These are phyloP conservation scores for Boletus subcaerulescens DNA, from an alignment of 768 basidiomycete species.

Conservation along the genomic window DNA sequence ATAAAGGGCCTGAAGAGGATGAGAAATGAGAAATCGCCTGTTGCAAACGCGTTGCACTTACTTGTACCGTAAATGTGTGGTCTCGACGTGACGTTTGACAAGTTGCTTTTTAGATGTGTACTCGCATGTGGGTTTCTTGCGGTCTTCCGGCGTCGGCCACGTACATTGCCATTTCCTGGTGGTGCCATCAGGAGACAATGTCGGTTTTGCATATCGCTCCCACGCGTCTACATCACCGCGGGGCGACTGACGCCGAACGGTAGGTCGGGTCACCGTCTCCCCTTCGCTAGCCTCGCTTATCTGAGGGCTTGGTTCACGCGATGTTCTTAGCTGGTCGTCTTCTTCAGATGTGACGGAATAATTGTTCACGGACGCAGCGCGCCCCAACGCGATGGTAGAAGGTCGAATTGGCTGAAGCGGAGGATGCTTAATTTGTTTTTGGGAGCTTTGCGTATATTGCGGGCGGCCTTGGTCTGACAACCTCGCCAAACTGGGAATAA, in stretches of 20 bases:
- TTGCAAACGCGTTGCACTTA: constrained; percentile 30
- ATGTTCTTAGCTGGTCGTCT: constrained; percentile 28
- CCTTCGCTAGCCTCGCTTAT: constrained; percentile 32
- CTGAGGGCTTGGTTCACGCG: constrained; percentile 30
- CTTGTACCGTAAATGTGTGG: constrained; percentile 60
- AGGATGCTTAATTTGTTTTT: constrained; percentile 12
- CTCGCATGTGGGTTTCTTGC: constrained; percentile 34
- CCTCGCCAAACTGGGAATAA: constrained; percentile 20
- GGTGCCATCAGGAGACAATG: constrained; percentile 31
- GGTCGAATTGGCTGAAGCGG: constrained; percentile 7
- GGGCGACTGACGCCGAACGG: constrained; percentile 24
- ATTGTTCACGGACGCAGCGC: constrained; percentile 15
- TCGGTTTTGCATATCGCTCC: constrained; percentile 35
- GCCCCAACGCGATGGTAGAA: constrained; percentile 5
- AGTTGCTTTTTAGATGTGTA: constrained; percentile 58
- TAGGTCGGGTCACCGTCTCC: constrained; percentile 13
- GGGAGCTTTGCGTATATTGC: constrained; percentile 8
- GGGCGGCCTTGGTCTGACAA: constrained; percentile 18
- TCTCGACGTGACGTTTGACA: constrained; percentile 66
- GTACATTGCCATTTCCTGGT: constrained; percentile 40
- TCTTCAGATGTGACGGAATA: constrained; percentile 27
- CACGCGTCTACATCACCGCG: constrained; percentile 30
- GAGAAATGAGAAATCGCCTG: constrained; percentile 18
- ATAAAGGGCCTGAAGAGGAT: constrained; percentile 43
- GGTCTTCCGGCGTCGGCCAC: constrained; percentile 37